Base-by-base conservation (phyloP, 495 filamentous ascomycete genomes). In the Halenospora varia region DNA sequence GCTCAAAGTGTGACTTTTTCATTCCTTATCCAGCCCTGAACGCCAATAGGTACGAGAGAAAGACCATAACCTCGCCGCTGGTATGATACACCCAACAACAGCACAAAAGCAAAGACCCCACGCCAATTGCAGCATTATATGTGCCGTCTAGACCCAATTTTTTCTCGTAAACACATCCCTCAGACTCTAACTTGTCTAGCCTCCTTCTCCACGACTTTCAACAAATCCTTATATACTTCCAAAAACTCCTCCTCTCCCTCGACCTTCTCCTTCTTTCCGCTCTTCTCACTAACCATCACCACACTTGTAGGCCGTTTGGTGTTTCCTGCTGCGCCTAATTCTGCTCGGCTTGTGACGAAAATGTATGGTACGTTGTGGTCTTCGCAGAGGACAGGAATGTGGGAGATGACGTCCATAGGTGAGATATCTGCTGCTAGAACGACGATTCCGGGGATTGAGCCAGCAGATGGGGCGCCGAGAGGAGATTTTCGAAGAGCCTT, bases 281-380 rank as follows among this genome's bases (percentile, higher is more conserved):
- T 71, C 73, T 73, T 69, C 77, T 76, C 71, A 71, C 80, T 62
- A 73, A 96, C 84, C 89, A 97, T 90, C 53, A 95, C 86, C 20
- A 97, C 92, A 73, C 89, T 95, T 24, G 94, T 97, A 20, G 94
- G 93, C 59, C 94, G 81, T 82, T 96, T 97, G 47, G 94, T 97
- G 60, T 82, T 85, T 23, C 91, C 90, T 23, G 94, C 92, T 53
- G 88, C 86, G 64, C 95, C 95, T 44, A 99, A 83, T 73, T 97
- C 90, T 53, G 88, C 90, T 58, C 94, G 85, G 48, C 85, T 90
- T 25, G 83, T 79, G 58, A 97, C 87, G 73, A 90, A 99, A 62
- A 97, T 77, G 74, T 97, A 99, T 2, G 92, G 93, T 51, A 96
- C 87, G 67, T 86, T 86, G 78, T 96, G 92, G 74, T 97, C 92